phyloP scores from a whole-genome alignment of 805 yeast genomes.

The Nakazawaea ishiwadae region DNA sequence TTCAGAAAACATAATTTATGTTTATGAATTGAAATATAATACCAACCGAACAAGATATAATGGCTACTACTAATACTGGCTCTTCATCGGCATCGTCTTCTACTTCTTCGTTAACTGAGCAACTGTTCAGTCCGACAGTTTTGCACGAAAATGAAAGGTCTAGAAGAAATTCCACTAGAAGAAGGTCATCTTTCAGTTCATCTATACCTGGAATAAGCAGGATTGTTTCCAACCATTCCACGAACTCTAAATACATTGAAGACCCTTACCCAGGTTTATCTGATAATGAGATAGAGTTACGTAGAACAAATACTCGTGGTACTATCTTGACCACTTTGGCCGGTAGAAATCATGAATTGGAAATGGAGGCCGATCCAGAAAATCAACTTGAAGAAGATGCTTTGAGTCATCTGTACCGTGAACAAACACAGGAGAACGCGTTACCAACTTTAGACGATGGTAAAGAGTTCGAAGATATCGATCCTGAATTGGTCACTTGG shows the following conservation, averaged over 20 bases:
- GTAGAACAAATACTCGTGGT: conserved; percentile 38
- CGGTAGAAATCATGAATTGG: conserved; percentile 21
- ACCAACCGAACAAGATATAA: no score
- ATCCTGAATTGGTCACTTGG: conserved; percentile 69
- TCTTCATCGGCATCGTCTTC: no score
- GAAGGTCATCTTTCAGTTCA: conserved; percentile 3
- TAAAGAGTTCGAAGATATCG: conserved; percentile 45
- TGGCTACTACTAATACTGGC: no score
- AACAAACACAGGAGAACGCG: conserved; percentile 12
- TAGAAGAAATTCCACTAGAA: neutral
- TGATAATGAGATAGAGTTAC: conserved; percentile 31
- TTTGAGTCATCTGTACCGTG: neutral
- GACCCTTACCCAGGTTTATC: conserved; percentile 22
- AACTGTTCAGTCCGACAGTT: no score
- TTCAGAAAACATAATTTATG: no score
- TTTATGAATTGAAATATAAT: no score
- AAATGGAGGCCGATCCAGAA: conserved; percentile 4
- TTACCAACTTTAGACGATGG: conserved; percentile 38
- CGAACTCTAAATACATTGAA: conserved; percentile 1
- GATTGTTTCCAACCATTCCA: neutral
- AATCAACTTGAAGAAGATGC: neutral
- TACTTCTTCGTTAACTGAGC: no score
- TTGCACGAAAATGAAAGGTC: no score
- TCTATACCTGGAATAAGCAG: neutral
- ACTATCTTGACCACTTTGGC: conserved; percentile 37